Conservation (phyloP, 1,139 yeast genomes). For the Eremothecium sinecaudum region DNA sequence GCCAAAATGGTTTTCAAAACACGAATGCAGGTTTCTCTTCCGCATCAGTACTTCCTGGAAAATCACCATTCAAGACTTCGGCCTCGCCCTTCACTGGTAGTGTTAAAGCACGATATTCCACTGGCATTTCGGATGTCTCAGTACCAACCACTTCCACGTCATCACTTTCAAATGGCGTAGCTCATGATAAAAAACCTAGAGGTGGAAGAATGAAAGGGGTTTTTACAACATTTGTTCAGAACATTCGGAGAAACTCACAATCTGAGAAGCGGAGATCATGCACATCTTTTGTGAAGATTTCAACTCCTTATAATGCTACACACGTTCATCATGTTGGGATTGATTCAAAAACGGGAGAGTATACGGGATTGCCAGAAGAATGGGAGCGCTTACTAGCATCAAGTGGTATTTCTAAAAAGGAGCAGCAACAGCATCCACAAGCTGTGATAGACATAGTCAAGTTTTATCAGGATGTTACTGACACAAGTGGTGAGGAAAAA, state of each 20-base stretch:
- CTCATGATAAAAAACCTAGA: conserved; percentile 24
- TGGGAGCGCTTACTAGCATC: conserved; percentile 82
- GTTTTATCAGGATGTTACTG: conserved; percentile 64
- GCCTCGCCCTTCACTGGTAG: conserved; percentile 8
- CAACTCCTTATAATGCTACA: conserved; percentile 83
- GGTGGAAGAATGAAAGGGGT: conserved; percentile 40
- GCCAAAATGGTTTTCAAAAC: conserved; percentile 3
- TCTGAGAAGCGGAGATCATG: conserved; percentile 24
- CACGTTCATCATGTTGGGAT: conserved; percentile 92
- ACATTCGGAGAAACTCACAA: conserved; percentile 32
- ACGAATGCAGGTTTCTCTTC: conserved; percentile 3
- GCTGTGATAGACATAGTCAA: conserved; percentile 91
- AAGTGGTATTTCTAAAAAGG: conserved; percentile 75
- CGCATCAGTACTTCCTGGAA: conserved; percentile 7
- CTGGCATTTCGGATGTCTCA: conserved; percentile 5
- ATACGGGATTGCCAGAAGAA: conserved; percentile 82
- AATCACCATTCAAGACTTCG: conserved; percentile 8
- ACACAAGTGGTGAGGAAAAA: conserved; percentile 48
- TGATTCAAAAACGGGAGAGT: conserved; percentile 72
- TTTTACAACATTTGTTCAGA: conserved; percentile 40
- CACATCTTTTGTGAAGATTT: conserved; percentile 50
- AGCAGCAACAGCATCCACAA: conserved; percentile 85
- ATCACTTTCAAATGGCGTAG: conserved; percentile 9
- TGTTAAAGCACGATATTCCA: conserved; percentile 9
- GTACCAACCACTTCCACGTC: conserved; percentile 7